A percentile compares a stretch with the other conserved stretches of the same genome.
Conservation (phyloP, 768 basidiomycete species). For the Xerocomellus amylosporus region DNA sequence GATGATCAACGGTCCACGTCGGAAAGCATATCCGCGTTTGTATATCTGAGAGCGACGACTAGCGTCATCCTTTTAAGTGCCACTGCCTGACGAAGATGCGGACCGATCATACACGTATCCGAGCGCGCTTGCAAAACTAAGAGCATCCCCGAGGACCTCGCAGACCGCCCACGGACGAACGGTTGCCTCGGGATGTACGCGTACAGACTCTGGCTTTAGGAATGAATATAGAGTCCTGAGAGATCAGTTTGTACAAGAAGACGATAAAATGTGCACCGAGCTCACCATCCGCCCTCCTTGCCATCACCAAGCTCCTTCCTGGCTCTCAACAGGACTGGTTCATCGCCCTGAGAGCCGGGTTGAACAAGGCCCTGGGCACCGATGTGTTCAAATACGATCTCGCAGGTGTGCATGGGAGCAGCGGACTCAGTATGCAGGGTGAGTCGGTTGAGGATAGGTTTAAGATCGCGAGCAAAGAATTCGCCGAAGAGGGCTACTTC, state of each 20-base stretch:
- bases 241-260: background rate
- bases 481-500: slow-evolving; percentile 83
- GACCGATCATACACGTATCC: slow-evolving; percentile 61
- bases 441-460: slow-evolving; percentile 74
- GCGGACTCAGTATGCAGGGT: slow-evolving; percentile 81
- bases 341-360: slow-evolving; percentile 42
- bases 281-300: slow-evolving; percentile 60
- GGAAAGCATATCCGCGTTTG: slow-evolving; percentile 77
- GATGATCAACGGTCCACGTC: slow-evolving; percentile 66
- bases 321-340: slow-evolving; percentile 69
- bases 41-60: slow-evolving; percentile 75
- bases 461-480: slow-evolving; percentile 74
- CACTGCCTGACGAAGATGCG: background rate
- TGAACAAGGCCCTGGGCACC: slow-evolving; percentile 66
- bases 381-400: slow-evolving; percentile 79
- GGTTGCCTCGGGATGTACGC: slow-evolving; percentile 82
- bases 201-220: slow-evolving; percentile 79
- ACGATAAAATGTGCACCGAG: slow-evolving; percentile 4
- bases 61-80: slow-evolving; percentile 2
- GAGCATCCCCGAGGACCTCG: slow-evolving; percentile 74
- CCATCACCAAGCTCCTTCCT: slow-evolving; percentile 67
- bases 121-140: slow-evolving; percentile 76
- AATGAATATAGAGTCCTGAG: slow-evolving; percentile 74
- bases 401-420: slow-evolving; percentile 66
- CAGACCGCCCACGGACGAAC: slow-evolving; percentile 83